Conservation (phyloP, 305 asterid species). For the Petunia hybrid region DNA sequence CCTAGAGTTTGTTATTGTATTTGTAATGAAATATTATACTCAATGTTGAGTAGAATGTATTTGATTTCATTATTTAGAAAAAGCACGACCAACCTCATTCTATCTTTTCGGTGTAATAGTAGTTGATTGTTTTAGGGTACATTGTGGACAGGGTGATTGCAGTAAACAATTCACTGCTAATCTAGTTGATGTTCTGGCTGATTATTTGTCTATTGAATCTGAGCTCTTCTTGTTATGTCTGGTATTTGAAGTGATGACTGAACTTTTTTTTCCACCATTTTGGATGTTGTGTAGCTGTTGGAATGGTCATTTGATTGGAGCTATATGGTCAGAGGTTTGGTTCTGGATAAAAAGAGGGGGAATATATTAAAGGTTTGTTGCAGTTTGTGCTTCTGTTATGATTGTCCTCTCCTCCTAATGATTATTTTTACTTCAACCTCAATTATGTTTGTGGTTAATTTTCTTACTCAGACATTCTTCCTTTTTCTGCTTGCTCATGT, state of each 20-base stretch:
- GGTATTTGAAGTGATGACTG: constrained; percentile 8
- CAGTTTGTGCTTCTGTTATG: constrained; percentile 9
- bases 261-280: constrained; percentile 21
- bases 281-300: constrained; percentile 67
- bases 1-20: neutral
- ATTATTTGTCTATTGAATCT: constrained; percentile 24
- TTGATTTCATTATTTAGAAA: neutral
- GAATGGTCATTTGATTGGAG: constrained; percentile 86
- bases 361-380: constrained; percentile 87
- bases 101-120: constrained; percentile 18
- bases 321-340: constrained; percentile 99
- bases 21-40: neutral
- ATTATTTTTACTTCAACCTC: constrained; percentile 18
- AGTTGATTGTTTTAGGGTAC: constrained; percentile 17
- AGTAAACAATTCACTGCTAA: neutral
- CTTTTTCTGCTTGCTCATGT: constrained; percentile 36
- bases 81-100: constrained; percentile 13
- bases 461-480: constrained; percentile 9
- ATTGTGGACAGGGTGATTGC: constrained; percentile 6
- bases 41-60: constrained; percentile 5
- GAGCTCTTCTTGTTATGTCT: neutral
- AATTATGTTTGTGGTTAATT: constrained; percentile 11
- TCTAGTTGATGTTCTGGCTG: neutral
- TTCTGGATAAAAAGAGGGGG: constrained; percentile 95
- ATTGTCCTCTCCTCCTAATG: neutral